These are phyloP conservation scores for Irpex rosettiformis DNA, from an alignment of 1,284 basidiomycete genomes.

Conservation along the genomic window DNA sequence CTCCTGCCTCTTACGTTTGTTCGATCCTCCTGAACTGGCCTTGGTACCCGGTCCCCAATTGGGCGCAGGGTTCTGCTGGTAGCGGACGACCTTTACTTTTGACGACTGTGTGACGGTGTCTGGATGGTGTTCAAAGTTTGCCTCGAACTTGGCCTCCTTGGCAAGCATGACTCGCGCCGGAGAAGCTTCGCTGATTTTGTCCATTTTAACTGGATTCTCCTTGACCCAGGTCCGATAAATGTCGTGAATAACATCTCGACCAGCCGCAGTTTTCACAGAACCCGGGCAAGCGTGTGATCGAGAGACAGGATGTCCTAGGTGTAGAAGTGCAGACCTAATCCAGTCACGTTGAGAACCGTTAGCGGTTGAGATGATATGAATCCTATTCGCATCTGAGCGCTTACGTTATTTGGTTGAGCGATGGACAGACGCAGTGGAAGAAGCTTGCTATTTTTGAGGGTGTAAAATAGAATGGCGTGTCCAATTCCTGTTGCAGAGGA, in stretches of 20 bases:
- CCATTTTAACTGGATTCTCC: constrained; percentile 77
- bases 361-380: neutral
- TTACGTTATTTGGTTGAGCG: constrained; percentile 73
- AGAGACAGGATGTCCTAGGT: constrained; percentile 83
- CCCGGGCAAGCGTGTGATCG: constrained; percentile 89
- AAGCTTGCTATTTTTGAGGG: constrained; percentile 78
- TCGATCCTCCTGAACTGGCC: constrained; percentile 32
- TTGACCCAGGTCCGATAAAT: constrained; percentile 84
- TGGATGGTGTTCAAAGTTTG: constrained; percentile 75
- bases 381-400: constrained; percentile 30
- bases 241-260: constrained; percentile 74
- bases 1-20: constrained; percentile 45
- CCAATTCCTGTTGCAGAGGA: constrained; percentile 74
- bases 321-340: constrained; percentile 83
- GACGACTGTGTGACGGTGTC: constrained; percentile 55
- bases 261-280: constrained; percentile 88
- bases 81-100: constrained; percentile 78
- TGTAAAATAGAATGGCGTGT: constrained; percentile 88
- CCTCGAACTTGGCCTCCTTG: constrained; percentile 57
- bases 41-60: constrained; percentile 90
- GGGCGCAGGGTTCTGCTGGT: constrained; percentile 87
- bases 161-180: constrained; percentile 63
- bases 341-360: neutral
- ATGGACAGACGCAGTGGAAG: constrained; percentile 81
- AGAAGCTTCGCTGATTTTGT: constrained; percentile 71